Conservation (phyloP, 257 asterid genomes). For the Solanum dulcamara region DNA sequence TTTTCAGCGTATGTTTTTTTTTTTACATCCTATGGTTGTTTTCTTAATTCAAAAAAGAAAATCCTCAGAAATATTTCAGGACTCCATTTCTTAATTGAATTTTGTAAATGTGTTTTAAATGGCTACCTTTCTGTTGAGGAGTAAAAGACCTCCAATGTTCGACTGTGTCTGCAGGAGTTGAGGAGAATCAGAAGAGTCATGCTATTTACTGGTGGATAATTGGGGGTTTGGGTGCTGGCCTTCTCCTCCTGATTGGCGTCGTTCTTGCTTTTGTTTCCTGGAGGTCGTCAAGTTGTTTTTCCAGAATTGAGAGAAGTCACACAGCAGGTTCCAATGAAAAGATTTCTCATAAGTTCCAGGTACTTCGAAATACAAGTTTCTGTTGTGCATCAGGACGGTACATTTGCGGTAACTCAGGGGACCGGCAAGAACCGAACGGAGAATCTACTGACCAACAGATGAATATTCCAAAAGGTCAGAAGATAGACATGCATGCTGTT, state of each 20-base stretch:
- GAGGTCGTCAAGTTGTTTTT: slow-evolving; percentile 43
- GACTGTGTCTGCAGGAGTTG: slow-evolving; percentile 25
- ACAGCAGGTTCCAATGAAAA: slow-evolving; percentile 42
- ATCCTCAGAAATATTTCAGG: neutral
- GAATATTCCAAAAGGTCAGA: slow-evolving; percentile 73
- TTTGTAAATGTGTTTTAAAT: neutral
- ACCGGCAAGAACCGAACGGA: slow-evolving; percentile 32
- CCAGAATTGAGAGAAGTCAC: slow-evolving; percentile 28
- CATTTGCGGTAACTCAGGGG: slow-evolving; percentile 45
- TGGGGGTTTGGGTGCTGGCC: slow-evolving; percentile 71
- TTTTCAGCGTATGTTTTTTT: no score
- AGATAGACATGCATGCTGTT: neutral
- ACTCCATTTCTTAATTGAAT: neutral
- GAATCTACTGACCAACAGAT: slow-evolving; percentile 70
- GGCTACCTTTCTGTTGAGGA: neutral
- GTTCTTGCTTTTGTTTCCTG: slow-evolving; percentile 40
- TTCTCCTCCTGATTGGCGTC: slow-evolving; percentile 44
- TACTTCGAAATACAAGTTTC: slow-evolving; percentile 72
- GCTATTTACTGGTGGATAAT: slow-evolving; percentile 79
- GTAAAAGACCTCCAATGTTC: neutral
- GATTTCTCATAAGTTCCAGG: slow-evolving; percentile 56
- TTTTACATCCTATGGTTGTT: neutral
- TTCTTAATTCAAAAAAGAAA: neutral
- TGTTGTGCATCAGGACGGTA: slow-evolving; percentile 74
- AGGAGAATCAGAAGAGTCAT: slow-evolving; percentile 41